phyloP scores from a whole-genome alignment of 2,329 filamentous ascomycete species.

The Geosmithia flava region DNA sequence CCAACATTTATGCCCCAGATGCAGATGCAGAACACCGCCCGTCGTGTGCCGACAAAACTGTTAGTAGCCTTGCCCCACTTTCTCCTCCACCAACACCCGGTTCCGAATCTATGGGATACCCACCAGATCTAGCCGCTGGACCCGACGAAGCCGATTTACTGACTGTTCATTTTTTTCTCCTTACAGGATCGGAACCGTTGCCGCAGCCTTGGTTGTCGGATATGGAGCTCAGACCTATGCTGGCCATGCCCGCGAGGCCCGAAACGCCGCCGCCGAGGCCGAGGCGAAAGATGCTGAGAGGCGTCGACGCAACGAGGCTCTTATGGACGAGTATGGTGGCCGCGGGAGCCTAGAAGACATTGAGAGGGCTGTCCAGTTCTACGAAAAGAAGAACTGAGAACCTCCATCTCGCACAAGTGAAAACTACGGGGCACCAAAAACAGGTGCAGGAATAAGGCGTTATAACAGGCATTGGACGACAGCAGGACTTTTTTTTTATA shows the following conservation, averaged over 20 bases:
- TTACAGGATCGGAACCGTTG: conserved; percentile 18
- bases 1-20: conserved; percentile 18
- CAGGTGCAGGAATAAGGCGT: too few species aligned
- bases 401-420: not conserved
- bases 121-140: too few species aligned
- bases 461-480: not conserved
- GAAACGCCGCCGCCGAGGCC: conserved; percentile 13
- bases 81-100: not conserved
- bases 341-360: conserved; percentile 33
- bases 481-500: not conserved
- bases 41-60: conserved; percentile 17
- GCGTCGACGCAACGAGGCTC: conserved; percentile 23
- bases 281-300: conserved; percentile 21
- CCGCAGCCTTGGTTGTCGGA: conserved; percentile 17
- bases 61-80: conserved; percentile 7
- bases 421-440: too few species aligned
- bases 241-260: conserved; percentile 13
- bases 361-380: conserved; percentile 33
- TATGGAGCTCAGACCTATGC: conserved; percentile 21
- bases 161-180: not conserved
- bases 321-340: conserved; percentile 38
- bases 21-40: conserved; percentile 13
- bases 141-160: not conserved
- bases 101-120: too few species aligned
- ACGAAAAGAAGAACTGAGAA: conserved; percentile 22